Conservation (phyloP, 2,329 filamentous ascomycete species). For the Raffaelea ambrosiae region DNA sequence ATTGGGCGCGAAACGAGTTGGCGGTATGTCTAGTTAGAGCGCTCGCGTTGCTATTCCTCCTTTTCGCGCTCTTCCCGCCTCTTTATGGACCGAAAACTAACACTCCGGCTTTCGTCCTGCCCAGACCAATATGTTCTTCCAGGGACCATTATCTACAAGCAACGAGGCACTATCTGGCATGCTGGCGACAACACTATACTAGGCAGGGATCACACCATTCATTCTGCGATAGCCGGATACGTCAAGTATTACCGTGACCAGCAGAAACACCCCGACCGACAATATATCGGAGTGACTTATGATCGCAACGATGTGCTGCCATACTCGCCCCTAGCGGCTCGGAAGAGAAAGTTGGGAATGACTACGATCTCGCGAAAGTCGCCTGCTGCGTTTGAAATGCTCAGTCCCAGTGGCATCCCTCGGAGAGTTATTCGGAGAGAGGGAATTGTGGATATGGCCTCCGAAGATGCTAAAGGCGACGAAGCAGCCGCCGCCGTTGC, state of each 20-base stretch:
- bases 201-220: conserved; percentile 95
- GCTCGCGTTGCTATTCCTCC: too few species aligned
- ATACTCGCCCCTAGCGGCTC: conserved; percentile 62
- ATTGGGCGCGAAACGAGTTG: conserved; percentile 86
- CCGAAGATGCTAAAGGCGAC: conserved; percentile 1
- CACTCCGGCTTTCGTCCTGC: background rate
- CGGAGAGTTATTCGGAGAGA: conserved; percentile 21
- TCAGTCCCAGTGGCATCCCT: conserved; percentile 27
- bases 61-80: too few species aligned
- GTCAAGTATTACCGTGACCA: conserved; percentile 97
- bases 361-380: conserved; percentile 37
- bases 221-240: conserved; percentile 74
- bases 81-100: background rate
- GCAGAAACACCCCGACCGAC: conserved; percentile 68
- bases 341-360: conserved; percentile 70
- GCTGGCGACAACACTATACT: conserved; percentile 93
- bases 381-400: conserved; percentile 19
- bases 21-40: too few species aligned
- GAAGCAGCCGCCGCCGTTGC: background rate
- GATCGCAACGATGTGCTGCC: conserved; percentile 74
- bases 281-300: conserved; percentile 92
- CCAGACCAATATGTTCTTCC: conserved; percentile 85
- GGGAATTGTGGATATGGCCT: conserved; percentile 8
- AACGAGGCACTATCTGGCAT: conserved; percentile 90
- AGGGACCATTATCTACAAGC: conserved; percentile 96